Evolutionary conservation across 352 stramenopile species (phyloP), one percentile per base, ranked within the genome.

Genomic region (Pythium dissimile): DNA sequence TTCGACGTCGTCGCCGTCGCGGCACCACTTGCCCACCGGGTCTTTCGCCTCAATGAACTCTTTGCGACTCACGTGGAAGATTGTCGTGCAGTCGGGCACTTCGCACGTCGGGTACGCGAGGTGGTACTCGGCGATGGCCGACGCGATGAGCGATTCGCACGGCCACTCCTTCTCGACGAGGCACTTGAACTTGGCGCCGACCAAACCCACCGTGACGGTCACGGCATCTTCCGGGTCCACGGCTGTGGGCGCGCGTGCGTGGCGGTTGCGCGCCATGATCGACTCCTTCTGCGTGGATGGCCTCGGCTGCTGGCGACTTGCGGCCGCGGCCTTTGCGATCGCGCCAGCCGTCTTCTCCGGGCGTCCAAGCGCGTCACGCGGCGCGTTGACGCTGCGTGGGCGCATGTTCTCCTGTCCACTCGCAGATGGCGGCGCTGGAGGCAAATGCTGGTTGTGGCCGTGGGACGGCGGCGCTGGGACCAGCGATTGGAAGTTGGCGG

Each of bases 41-140:
- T 86, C 78, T 31, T 57, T 69, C 24, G 62, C 66, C n/a, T 72
- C 63, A 11, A 94, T 52, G 37, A 69, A 73, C 65, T 79, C 64
- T 62, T 88, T 72, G 23, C 71, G 78, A 18, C 73, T 75, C 27
- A 62, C 49, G 61, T 95, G 82, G 63, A 80, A 84, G 10, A 95
- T 84, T 20, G 77, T 58, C 43, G 90, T 84, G 58, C 82, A 89
- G 45, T 88, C 82, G 3, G 86, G 86, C 18, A 89, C 69, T 68
- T 95, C 80, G 35, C 66, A 83, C 23, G 69, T 56, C 9, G 80
- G 76, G 64, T 78, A 92, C 8, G 62, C 53, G 20, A 66, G 34
- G 37, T 80, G 73, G 56, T 93, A 93, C 37, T 83, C 63, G 41
- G 84, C 77, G n/a, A 82, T 75, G 10, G 84, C 73, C 0, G 72